Base-by-base conservation (phyloP, 1,284 basidiomycete genomes). In the Athelia sp. region DNA sequence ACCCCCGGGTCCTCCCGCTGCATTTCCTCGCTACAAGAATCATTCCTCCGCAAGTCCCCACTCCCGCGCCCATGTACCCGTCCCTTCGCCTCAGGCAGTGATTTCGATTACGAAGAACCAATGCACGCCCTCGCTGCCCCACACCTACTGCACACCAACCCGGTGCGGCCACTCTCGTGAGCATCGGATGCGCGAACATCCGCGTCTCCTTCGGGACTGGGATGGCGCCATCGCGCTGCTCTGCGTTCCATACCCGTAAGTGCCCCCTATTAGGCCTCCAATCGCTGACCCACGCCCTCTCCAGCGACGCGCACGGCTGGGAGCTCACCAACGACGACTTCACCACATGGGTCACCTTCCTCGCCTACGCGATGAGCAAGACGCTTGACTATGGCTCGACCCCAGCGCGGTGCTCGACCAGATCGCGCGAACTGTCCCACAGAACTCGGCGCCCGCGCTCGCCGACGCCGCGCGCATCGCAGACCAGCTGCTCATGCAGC, bases 191-290 rank as follows among this genome's bases (percentile, higher is more conserved):
- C n/a, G n/a, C n/a, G n/a, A n/a, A n/a, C n/a, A n/a, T 67, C 74
- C 52, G 68, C 70, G 40, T n/a, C n/a, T n/a, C n/a, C n/a, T n/a
- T n/a, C n/a, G 78, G 75, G 75, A 59, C 59, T 87, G 79, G 79
- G 79, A 82, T 52, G 72, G 73, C 14, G 74, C 74, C 11, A 63
- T 76, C n/a, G 59, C 75, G 17, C 66, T 87, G 11, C 73, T 89
- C 43, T 71, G 71, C 24, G 69, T 79, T 46, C 87, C 87, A 3
- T 88, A 87, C 58, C 65, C 69, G 78, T 82, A 59, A 62, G 77
- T 71, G 8, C 54, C 42, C 50, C 51, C 47, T 45, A 50, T 35
- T 52, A 53, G 40, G 51, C 46, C 15, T 51, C 36, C 3, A 44
- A 48, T 44, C 43, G 23, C 21, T 4, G 4, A 26, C 21, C 17